Conservation (phyloP, 345 rosid species). For the Salix koriyanagi region DNA sequence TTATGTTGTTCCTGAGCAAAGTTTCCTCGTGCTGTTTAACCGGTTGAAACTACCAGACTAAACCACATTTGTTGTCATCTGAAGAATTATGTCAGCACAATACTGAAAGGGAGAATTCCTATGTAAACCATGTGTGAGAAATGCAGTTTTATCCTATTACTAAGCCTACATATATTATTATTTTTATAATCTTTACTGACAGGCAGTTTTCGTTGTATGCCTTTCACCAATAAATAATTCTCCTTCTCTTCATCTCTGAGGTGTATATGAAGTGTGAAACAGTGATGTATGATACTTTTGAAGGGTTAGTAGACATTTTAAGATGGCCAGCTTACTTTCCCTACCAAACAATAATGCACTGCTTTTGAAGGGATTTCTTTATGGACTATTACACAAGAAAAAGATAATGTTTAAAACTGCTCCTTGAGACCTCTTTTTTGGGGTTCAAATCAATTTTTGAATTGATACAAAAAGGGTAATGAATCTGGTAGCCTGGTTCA, state of each 20-base stretch:
- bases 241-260: not conserved
- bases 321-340: not conserved
- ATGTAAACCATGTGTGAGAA: not conserved
- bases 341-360: not conserved
- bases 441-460: too few species aligned
- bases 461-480: too few species aligned
- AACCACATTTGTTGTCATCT: slow-evolving; percentile 5
- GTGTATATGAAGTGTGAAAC: not conserved
- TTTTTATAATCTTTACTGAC: not conserved
- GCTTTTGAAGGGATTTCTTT: not conserved
- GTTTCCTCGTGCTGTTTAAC: slow-evolving; percentile 88
- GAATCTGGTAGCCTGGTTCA: too few species aligned
- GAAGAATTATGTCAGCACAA: not conserved
- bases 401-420: too few species aligned
- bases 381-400: not conserved
- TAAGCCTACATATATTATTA: not conserved
- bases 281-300: not conserved
- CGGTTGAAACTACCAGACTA: slow-evolving; percentile 70
- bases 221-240: not conserved
- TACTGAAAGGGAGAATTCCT: slow-evolving; percentile 3
- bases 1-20: slow-evolving; percentile 74
- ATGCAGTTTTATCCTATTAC: not conserved
- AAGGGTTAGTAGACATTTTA: not conserved
- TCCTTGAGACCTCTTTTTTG: too few species aligned
- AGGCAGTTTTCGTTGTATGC: slow-evolving; percentile 10